Evolutionary conservation across 1,284 basidiomycete genomes (phyloP).

Genomic region (Rhodotorula sp.): DNA sequence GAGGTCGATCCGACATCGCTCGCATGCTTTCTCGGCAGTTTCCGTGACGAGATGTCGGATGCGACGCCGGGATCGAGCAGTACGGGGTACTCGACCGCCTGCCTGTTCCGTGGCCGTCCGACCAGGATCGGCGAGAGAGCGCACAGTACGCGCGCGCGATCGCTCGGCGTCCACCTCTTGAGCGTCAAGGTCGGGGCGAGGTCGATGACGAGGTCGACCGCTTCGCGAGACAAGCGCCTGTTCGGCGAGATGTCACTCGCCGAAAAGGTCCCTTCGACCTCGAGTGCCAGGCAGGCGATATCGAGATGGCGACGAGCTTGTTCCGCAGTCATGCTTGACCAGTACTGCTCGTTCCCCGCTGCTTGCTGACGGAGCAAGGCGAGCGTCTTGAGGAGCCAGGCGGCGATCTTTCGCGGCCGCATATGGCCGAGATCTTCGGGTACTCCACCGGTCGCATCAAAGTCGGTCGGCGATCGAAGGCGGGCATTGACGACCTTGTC

Average conservation of each 20-base stretch:
- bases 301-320: conserved; percentile 66
- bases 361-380: conserved; percentile 55
- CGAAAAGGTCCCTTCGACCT: conserved; percentile 65
- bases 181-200: conserved; percentile 31
- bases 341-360: conserved; percentile 52
- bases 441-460: background rate
- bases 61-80: conserved; percentile 62
- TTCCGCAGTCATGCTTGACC: conserved; percentile 56
- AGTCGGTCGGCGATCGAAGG: conserved; percentile 1
- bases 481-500: background rate
- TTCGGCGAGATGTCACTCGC: conserved; percentile 63
- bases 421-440: conserved; percentile 9
- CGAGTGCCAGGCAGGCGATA: conserved; percentile 61
- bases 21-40: conserved; percentile 47
- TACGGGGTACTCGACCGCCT: conserved; percentile 50
- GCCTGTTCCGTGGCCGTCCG: background rate
- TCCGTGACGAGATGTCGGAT: conserved; percentile 64
- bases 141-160: conserved; percentile 62
- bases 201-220: conserved; percentile 57
- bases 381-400: conserved; percentile 62
- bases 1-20: conserved; percentile 4
- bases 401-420: conserved; percentile 60
- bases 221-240: conserved; percentile 61
- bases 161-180: conserved; percentile 49
- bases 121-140: conserved; percentile 64